phyloP scores from a whole-genome alignment of 345 rosid genomes.

The Noccaea bulbosa region DNA sequence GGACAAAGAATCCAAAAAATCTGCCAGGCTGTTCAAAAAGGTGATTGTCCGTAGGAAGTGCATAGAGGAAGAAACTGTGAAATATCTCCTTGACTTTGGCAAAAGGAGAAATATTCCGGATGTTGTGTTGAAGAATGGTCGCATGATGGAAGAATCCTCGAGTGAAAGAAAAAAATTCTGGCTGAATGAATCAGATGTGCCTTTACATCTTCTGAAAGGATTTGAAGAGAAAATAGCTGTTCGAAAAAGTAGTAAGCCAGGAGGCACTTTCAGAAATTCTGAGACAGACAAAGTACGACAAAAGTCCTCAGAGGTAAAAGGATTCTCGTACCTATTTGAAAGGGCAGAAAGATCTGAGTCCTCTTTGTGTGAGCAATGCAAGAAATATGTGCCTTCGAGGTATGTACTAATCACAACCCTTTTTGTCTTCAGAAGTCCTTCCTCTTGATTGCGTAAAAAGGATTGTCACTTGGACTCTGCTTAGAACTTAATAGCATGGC shows the following conservation, averaged over 20 bases:
- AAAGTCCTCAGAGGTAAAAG: constrained; percentile 53
- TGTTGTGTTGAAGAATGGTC: constrained; percentile 68
- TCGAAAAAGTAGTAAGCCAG: constrained; percentile 55
- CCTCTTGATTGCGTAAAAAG: constrained; percentile 15
- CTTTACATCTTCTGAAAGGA: constrained; percentile 88
- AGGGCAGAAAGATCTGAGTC: constrained; percentile 76
- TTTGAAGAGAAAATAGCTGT: constrained; percentile 91
- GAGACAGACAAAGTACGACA: constrained; percentile 44
- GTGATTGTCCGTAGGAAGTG: constrained; percentile 77
- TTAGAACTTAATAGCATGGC: constrained; percentile 15
- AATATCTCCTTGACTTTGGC: constrained; percentile 98
- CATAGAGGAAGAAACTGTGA: constrained; percentile 58
- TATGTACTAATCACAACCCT: constrained; percentile 38
- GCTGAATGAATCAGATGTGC: constrained; percentile 76
- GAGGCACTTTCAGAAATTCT: constrained; percentile 48
- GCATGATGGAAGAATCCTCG: constrained; percentile 74
- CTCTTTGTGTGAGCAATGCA: constrained; percentile 78
- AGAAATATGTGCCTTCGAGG: constrained; percentile 77
- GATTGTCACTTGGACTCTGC: constrained; percentile 26
- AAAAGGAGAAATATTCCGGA: constrained; percentile 89
- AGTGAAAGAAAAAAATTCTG: constrained; percentile 92
- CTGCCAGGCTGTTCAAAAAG: constrained; percentile 83
- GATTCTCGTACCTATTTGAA: constrained; percentile 79
- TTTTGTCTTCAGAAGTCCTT: constrained; percentile 25
- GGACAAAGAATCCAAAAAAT: constrained; percentile 78